Evolutionary conservation across 2,329 filamentous ascomycete species (phyloP).

Genomic region (Cyclaneusma minus): DNA sequence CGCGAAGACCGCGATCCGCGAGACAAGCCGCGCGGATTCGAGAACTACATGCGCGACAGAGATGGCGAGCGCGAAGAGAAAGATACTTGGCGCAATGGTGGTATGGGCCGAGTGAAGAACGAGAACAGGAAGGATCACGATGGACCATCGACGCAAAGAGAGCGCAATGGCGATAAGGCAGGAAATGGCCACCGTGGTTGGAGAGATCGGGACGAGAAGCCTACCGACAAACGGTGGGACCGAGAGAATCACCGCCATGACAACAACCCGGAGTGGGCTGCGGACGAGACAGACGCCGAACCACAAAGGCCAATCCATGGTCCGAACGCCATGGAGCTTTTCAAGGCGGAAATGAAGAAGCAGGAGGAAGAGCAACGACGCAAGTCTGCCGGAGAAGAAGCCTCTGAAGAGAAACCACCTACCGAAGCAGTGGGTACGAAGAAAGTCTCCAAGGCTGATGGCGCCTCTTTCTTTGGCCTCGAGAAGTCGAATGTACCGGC

Average conservation of each 20-base stretch:
- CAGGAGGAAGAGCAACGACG: conserved; percentile 81
- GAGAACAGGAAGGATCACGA: conserved; percentile 45
- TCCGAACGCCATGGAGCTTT: too few species aligned
- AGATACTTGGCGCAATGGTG: conserved; percentile 47
- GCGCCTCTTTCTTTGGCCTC: conserved; percentile 22
- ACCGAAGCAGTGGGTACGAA: conserved; percentile 21
- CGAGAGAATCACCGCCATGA: conserved; percentile 46
- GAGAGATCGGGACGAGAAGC: conserved; percentile 22
- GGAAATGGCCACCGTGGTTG: conserved; percentile 18
- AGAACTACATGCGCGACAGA: conserved; percentile 31
- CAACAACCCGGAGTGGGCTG: conserved; percentile 76
- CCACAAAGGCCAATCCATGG: too few species aligned
- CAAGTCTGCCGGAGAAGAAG: conserved; percentile 34
- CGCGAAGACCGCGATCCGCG: conserved; percentile 39
- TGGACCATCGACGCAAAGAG: conserved; percentile 11
- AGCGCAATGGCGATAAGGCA: conserved; percentile 18
- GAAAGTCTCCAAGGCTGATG: conserved; percentile 20
- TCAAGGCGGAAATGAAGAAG: too few species aligned
- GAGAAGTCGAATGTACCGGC: conserved; percentile 38
- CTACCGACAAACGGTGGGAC: conserved; percentile 29
- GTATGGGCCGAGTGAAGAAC: conserved; percentile 45
- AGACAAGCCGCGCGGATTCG: conserved; percentile 32
- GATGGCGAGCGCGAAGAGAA: conserved; percentile 34
- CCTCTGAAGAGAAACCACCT: conserved; percentile 10
- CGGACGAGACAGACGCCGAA: too few species aligned